Evolutionary conservation across 768 basidiomycete genomes (phyloP), one percentile per base, ranked within the genome.

Genomic region (Podaxis carcinomalis): DNA sequence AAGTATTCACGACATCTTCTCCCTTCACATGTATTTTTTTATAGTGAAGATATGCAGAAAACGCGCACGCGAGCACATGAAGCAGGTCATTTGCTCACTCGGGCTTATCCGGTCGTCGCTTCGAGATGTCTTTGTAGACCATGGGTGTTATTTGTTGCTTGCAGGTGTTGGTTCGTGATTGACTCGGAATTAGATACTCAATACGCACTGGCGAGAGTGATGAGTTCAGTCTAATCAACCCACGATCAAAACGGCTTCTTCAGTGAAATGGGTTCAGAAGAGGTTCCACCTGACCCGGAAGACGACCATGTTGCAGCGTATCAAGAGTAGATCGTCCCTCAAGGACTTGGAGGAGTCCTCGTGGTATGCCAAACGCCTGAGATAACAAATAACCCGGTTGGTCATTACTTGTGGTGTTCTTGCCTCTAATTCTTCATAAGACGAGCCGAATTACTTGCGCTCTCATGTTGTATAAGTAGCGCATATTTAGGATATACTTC

Each of bases 201-300:
- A 44, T 52, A 42, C 51, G 53, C 27, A 23, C 51, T 32, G 27
- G n/a, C n/a, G 25, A 46, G n/a, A 54, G 44, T 54, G 32, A 25
- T 46, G 27, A 9, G 46, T 32, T 28, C 21, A 44, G 27, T 37
- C 44, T 14, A 50, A 35, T 42, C 5, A 36, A 49, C 59, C 59
- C 59, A 61, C 59, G 59, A 55, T 61, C 19, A 42, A 39, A 54
- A 37, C 59, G 59, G 59, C 46, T 49, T 23, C 39, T 35, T 35
- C 40, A 52, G 11, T 47, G n/a, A 19, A 32, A 49, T 28, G 32
- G 16, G 42, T 19, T 54, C 25, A 46, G 52, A 35, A 47, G 11
- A 10, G 51, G 2, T 9, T 25, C 10, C 14, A 32, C 39, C 56
- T 19, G 44, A 35, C 50, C 53, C n/a, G 25, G 32, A 27, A 46